Base-by-base conservation (phyloP, 2,329 filamentous ascomycete species). In the Alternaria viburni region DNA sequence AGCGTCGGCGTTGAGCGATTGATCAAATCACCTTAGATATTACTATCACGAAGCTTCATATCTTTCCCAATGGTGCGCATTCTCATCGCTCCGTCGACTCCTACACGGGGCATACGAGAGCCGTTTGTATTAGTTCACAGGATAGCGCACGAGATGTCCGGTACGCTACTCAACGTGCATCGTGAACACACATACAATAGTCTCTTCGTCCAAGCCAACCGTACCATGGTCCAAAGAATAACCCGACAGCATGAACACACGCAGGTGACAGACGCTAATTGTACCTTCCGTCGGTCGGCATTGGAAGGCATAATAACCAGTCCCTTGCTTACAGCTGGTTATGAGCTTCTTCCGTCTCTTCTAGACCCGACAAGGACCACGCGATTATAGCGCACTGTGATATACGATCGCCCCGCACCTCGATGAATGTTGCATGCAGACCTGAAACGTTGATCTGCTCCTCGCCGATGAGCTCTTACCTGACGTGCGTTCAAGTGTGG, bases 1-100 rank as follows among this genome's bases (percentile, higher is more conserved):
- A 76, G 75, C 73, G 74, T 71, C 68, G 75, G 73, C 74, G 74
- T 71, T 69, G 70, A 67, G 57, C 57, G 57, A 59, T 43, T 36
- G 25, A 56, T 47, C 19, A 45, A 30, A 59, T 56, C 36, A 47
- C 28, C 51, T 52, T 56, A 30, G 36, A 44, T 49, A 43, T 51
- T 51, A 44, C 45, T 61, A 57, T 61, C 17, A 50, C 36, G 36
- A 21, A 43, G 56, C 46, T 52, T 52, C 46, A 43, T 32, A 44
- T 58, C 46, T 32, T 25, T 25, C 5, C 28, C 36, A 15, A 2
- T 2, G 1, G 49, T 41, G 49, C 13, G 19, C n/a, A 10, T 13
- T 13, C 1, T 4, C 21, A 25, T 7, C 19, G 5, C 13, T 52
- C 30, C 19, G 49, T 23, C 8, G 49, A 52, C 9, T 23, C 23